Base-by-base conservation (phyloP, 768 basidiomycete species). In the Brasilioporus rufonigricans region DNA sequence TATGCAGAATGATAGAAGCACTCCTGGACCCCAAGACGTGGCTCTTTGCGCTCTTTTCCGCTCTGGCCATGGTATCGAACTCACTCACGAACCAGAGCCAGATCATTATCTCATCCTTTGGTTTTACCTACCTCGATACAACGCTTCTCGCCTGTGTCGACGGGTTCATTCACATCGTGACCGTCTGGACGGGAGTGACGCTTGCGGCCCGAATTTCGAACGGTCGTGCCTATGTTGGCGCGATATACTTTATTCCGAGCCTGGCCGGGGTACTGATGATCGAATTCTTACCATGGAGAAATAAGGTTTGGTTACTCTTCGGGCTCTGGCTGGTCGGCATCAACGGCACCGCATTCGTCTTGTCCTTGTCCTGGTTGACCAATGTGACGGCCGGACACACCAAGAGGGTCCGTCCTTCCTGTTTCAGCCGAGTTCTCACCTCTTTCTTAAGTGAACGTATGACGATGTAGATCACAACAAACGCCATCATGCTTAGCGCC, bases 401-500 rank as follows among this genome's bases (percentile, higher is more conserved):
- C 26, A 89, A 89, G 70, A 77, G 79, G 56, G 77, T 90, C 0
- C 86, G 88, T 21, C 27, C 1, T 4, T 70, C 74, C 6, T 2
- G 7, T 7, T 45, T 35, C 18, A 1, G 16, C 29, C 21, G 16
- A 11, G 0, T 16, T 19, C 1, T 36, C 35, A 0, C 31, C 5
- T 19, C 21, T 4, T 31, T 51, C 31, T 50, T 23, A 33, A 5
- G 4, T 14, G 24, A 4, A 45, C 33, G 19, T n/a, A 9, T 27
- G 29, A 11, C 13, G 48, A 18, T 33, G 33, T 47, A 72, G 61
- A 29, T 70, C 11, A 64, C 61, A 32, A 72, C 70, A 0, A 90
- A 91, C 61, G 86, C 89, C 0, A 82, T 91, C 57, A 80, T 90
- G 77, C 76, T 91, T 12, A 80, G 78, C 39, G 85, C 86, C 1